phyloP scores from a whole-genome alignment of 352 stramenopile genomes.

The Blastocystis hominis region DNA sequence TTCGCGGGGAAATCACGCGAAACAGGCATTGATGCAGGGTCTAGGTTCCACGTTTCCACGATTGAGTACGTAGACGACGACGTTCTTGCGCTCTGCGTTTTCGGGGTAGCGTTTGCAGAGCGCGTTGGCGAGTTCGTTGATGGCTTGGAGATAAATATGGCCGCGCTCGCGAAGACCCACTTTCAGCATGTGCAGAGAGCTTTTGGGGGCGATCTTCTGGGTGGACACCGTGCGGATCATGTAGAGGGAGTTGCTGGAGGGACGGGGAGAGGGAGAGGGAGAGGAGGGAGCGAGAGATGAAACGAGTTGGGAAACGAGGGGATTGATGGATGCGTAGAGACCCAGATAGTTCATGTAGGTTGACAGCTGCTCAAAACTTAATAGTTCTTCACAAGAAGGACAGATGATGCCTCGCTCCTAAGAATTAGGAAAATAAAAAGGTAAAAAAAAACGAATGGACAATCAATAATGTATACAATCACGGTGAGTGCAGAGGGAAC shows the following conservation, averaged over 20 bases:
- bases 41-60: neutral
- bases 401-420: conserved; percentile 30
- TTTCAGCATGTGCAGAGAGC: neutral
- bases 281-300: neutral
- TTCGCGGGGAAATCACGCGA: neutral
- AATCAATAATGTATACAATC: conserved; percentile 38
- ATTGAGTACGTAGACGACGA: neutral
- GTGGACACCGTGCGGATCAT: neutral
- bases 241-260: conserved; percentile 20
- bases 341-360: conserved; percentile 25
- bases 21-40: conserved; percentile 9
- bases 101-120: neutral
- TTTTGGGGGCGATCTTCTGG: neutral
- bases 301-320: neutral
- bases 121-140: neutral
- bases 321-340: neutral
- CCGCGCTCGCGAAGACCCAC: neutral
- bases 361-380: neutral
- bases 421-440: neutral
- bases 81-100: neutral
- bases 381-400: conserved; percentile 12
- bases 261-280: neutral
- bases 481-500: neutral
- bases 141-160: neutral
- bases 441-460: neutral